Evolutionary conservation across 2,329 filamentous ascomycete species (phyloP), one percentile per base, ranked within the genome.

Genomic region (Chaetoscypha palmicola): DNA sequence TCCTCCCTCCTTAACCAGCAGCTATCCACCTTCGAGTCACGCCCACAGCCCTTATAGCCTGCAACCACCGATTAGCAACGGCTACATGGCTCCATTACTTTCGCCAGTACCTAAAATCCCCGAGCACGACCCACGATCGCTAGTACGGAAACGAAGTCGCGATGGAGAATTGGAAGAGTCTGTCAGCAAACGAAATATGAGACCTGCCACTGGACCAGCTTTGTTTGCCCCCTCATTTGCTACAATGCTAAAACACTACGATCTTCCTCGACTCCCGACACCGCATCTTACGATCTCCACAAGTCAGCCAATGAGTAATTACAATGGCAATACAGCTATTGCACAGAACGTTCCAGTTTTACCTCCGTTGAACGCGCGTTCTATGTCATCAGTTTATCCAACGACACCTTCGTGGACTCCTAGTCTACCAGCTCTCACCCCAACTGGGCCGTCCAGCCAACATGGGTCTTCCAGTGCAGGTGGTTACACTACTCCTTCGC

Each of bases 331-430:
- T 1, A 39, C 55, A 3, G 52, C 37, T 33, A 46, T 54, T 38
- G 41, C 58, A 17, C 54, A 57, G 31, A 57, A 50, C 39, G 52
- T 48, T 17, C 57, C 58, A 21, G 38, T 58, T 21, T 48, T 62
- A 7, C 60, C 59, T 38, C 59, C 59, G 9, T 24, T 58, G 11
- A 53, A 48, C 32, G 53, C 7, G 68, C 85, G 33, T 75, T 77
- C 87, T 7, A 90, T 94, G 81, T 75, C 83, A 5, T 79, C 84
- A 14, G 82, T 89, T 1, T 95, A 86, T 61, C 73, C 73, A 10
- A 66, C 70, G 9, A 68, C 79, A 1, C 66, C 67, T 22, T 49
- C 52, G 23, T 79, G 72, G 69, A 62, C 66, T 23, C 64, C 70
- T 40, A 64, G 63, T 34, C 60, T 68, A 19, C 59, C 64, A 8